phyloP scores from a whole-genome alignment of 495 filamentous ascomycete species.

The Diplogelasinospora grovesii region DNA sequence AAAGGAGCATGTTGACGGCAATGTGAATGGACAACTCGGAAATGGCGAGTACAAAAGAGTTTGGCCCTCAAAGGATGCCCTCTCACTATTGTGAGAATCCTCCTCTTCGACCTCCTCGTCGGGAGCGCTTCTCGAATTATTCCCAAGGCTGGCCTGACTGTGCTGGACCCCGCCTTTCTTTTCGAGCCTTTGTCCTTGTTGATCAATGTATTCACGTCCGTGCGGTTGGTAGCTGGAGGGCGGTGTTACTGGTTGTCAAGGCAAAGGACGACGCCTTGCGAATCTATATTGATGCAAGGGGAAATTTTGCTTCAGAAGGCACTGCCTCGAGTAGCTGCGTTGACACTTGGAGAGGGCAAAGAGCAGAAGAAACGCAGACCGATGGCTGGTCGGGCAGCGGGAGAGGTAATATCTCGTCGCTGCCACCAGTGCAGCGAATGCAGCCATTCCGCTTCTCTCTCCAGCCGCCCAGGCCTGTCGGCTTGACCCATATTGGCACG shows the following conservation, averaged over 20 bases:
- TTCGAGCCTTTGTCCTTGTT: conserved; percentile 12
- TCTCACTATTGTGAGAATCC: background rate
- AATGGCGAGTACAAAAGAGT: background rate
- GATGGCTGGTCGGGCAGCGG: conserved; percentile 13
- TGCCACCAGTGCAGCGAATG: conserved; percentile 6
- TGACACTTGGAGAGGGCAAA: background rate
- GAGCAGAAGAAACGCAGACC: conserved; percentile 5
- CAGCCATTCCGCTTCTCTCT: conserved; percentile 20
- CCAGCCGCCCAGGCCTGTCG: conserved; percentile 23
- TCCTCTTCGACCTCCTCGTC: background rate
- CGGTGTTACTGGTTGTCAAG: background rate
- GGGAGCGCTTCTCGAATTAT: too few relatives aligned
- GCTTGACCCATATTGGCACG: conserved; percentile 17
- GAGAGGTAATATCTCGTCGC: conserved; percentile 22
- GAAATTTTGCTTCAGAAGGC: conserved; percentile 6
- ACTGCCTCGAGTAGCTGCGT: conserved; percentile 1
- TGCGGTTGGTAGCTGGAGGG: conserved; percentile 8
- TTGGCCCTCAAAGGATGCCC: background rate
- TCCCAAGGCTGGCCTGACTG: too few relatives aligned
- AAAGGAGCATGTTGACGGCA: conserved; percentile 35
- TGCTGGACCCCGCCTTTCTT: conserved; percentile 11
- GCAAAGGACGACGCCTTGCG: background rate
- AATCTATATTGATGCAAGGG: background rate
- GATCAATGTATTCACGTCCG: conserved; percentile 11
- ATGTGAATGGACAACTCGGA: background rate